Evolutionary conservation across 306 rosid genomes (phyloP).

Genomic region (Acacia crassicarpa): DNA sequence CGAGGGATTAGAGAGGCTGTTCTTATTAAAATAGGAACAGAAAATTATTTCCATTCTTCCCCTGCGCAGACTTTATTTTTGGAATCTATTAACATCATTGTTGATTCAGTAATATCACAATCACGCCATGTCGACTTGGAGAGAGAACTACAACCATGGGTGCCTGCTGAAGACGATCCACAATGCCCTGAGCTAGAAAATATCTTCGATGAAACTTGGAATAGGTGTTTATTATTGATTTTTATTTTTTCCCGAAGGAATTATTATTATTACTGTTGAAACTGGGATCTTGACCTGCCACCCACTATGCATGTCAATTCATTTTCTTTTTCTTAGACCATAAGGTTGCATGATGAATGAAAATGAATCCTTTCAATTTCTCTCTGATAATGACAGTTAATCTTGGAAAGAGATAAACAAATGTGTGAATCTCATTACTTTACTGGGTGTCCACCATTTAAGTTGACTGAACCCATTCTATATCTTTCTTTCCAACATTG

Average conservation of each 20-base stretch:
- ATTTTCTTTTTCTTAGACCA: slow-evolving; percentile 16
- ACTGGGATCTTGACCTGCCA: not conserved
- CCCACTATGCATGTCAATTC: not conserved
- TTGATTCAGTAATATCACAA: slow-evolving; percentile 85
- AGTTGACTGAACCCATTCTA: not conserved
- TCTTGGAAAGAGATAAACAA: not conserved
- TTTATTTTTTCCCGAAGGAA: not conserved
- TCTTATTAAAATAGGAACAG: too few species aligned
- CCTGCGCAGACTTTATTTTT: too few species aligned
- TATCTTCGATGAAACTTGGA: slow-evolving; percentile 76
- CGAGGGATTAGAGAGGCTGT: too few species aligned
- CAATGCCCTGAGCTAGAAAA: slow-evolving; percentile 84
- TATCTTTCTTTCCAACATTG: not conserved
- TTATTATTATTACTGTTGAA: slow-evolving; percentile 20
- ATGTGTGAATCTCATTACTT: not conserved
- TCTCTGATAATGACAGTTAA: not conserved
- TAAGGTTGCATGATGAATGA: slow-evolving; percentile 11
- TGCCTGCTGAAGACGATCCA: slow-evolving; percentile 85
- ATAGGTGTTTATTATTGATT: slow-evolving; percentile 59
- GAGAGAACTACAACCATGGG: slow-evolving; percentile 90
- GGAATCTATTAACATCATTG: too few species aligned
- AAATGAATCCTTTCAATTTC: not conserved
- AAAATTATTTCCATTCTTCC: too few species aligned
- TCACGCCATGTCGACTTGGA: slow-evolving; percentile 64
- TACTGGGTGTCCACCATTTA: not conserved